Conservation (phyloP, 352 stramenopile genomes). For the Blastocystis sp. region DNA sequence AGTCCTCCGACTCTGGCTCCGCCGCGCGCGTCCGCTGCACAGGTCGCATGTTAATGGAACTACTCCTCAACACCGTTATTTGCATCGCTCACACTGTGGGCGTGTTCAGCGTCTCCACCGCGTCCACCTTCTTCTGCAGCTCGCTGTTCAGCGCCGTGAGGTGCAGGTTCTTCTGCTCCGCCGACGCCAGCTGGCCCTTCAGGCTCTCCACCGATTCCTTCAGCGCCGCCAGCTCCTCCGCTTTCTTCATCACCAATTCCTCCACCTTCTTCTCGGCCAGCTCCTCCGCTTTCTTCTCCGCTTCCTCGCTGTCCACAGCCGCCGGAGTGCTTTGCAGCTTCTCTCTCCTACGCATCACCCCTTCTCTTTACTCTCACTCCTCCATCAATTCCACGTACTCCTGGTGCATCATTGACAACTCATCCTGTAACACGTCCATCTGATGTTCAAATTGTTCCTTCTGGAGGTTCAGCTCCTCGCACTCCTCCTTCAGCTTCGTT, state of each 20-base stretch:
- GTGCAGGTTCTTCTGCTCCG: slow-evolving; percentile 61
- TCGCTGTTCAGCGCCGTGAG: slow-evolving; percentile 39
- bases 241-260: not conserved
- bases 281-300: too few relatives aligned
- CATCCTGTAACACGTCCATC: not conserved
- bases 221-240: slow-evolving; percentile 1
- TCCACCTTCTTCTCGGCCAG: too few relatives aligned
- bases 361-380: not conserved
- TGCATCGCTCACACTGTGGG: slow-evolving; percentile 4
- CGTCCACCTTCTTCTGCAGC: slow-evolving; percentile 63
- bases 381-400: not conserved
- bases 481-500: too few relatives aligned
- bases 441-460: too few relatives aligned
- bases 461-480: too few relatives aligned
- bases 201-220: slow-evolving; percentile 33
- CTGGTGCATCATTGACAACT: not conserved
- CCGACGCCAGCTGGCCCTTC: slow-evolving; percentile 30
- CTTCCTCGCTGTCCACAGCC: not conserved
- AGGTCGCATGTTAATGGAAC: slow-evolving; percentile 43
- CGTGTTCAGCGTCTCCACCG: slow-evolving; percentile 24
- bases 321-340: slow-evolving; percentile 2
- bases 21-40: not conserved
- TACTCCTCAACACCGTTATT: not conserved
- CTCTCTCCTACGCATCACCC: too few relatives aligned
- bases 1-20: slow-evolving; percentile 11